Evolutionary conservation across 2,329 filamentous ascomycete genomes (phyloP), one percentile per base, ranked within the genome.

Genomic region (Ophiosphaerella herpotricha): DNA sequence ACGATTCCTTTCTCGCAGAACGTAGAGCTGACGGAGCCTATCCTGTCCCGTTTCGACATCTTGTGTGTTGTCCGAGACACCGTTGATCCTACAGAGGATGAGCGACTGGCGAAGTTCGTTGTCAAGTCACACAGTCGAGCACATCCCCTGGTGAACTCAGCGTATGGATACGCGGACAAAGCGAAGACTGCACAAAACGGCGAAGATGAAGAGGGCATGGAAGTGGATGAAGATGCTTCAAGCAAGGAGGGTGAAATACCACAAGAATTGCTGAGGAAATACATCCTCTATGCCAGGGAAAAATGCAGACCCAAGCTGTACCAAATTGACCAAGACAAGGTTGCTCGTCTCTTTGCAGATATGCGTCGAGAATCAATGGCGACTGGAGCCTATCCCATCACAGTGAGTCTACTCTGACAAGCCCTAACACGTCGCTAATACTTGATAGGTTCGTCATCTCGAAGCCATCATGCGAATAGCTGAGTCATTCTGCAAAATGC

Each of bases 281-380:
- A 97, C 74, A 99, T 99, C 61, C 81, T 97, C 14, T 99, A 97
- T 67, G 91, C 94, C 0, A 84, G 93, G 29, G 91, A 97, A 73
- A 89, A 88, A 65, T 95, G 90, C 74, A 84, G 83, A 46, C 94
- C 94, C 7, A 97, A 96, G 77, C 82, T 99, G 7, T 96, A 97
- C 72, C 90, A 97, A 71, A 96, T 99, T 75, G 94, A 99, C 62
- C 90, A 97, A 72, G 94, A 97, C 77, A 99, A 99, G 79, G 85
- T 99, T 29, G 90, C 94, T 2, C 84, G 93, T 43, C 80, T 99
- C 7, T 99, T 97, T 71, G 90, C 92, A 24, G 94, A 99, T 70
- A 97, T 99, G 93, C 82, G 94, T 62, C 82, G 91, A 61, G 94
- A 99, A 75, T 92, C 88, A 21, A 78, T 97, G 54, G 92, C 92